Conservation (phyloP, 331 rosid genomes). For the Telfairia occidentalis region DNA sequence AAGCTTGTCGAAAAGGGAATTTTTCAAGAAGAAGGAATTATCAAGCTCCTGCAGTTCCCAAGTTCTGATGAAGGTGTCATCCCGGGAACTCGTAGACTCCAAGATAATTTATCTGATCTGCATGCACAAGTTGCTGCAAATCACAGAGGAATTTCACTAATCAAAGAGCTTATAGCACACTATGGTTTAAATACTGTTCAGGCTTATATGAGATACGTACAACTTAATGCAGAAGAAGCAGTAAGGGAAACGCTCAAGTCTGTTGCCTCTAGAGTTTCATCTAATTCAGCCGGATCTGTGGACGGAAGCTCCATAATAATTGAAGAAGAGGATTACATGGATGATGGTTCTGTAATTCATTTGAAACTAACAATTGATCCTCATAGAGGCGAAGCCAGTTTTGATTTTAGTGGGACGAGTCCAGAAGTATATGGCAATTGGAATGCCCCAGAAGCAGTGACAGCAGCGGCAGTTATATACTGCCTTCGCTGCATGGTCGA, state of each 20-base stretch:
- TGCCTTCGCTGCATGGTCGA: conserved; percentile 79
- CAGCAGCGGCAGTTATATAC: conserved; percentile 86
- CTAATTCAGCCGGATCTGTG: conserved; percentile 22
- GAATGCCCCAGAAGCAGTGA: conserved; percentile 90
- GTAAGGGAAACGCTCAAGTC: conserved; percentile 87
- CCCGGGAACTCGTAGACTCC: conserved; percentile 71
- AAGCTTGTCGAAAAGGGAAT: conserved; percentile 66
- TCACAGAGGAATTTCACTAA: conserved; percentile 72
- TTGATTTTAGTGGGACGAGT: conserved; percentile 71
- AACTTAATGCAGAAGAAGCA: conserved; percentile 77
- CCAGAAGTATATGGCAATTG: conserved; percentile 88
- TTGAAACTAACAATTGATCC: conserved; percentile 68
- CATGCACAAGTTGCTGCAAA: conserved; percentile 91
- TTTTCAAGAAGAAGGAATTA: conserved; percentile 70
- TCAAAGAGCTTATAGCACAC: conserved; percentile 71
- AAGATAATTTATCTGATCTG: conserved; percentile 87
- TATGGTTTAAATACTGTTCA: conserved; percentile 72
- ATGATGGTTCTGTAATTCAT: conserved; percentile 78
- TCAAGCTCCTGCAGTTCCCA: conserved; percentile 57
- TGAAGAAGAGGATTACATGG: conserved; percentile 94
- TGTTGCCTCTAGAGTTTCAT: conserved; percentile 44
- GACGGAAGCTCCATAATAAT: conserved; percentile 29
- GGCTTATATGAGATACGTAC: conserved; percentile 85
- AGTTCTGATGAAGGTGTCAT: conserved; percentile 31
- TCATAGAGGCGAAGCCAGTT: conserved; percentile 65